These are phyloP conservation scores for Ramularia endophylla DNA, from an alignment of 2,329 filamentous ascomycete genomes.

Conservation along the genomic window DNA sequence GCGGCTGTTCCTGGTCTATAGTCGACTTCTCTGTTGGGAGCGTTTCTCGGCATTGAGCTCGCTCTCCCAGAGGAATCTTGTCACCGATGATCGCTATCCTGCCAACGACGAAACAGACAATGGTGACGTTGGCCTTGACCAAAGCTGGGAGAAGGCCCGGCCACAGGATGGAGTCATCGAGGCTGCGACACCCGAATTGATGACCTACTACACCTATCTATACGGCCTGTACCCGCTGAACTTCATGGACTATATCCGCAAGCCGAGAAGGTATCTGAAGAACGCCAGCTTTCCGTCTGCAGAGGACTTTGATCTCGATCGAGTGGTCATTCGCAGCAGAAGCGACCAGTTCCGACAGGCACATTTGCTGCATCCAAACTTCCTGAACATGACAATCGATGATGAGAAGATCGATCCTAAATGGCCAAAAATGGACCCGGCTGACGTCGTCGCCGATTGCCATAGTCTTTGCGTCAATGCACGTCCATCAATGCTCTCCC, in stretches of 20 bases:
- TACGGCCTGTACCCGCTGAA: conserved; percentile 82
- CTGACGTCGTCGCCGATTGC: conserved; percentile 74
- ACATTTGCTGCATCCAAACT: conserved; percentile 77
- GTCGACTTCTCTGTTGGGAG: conserved; percentile 74
- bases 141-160: conserved; percentile 59
- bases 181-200: conserved; percentile 58
- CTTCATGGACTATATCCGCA: conserved; percentile 79
- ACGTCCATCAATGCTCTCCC: conserved; percentile 37
- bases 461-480: conserved; percentile 58
- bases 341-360: conserved; percentile 68
- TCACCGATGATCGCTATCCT: conserved; percentile 31
- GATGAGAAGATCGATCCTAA: conserved; percentile 73
- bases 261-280: conserved; percentile 71
- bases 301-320: conserved; percentile 71
- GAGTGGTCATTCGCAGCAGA: conserved; percentile 67
- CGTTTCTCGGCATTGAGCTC: conserved; percentile 38
- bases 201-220: conserved; percentile 73
- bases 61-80: conserved; percentile 28
- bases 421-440: conserved; percentile 73
- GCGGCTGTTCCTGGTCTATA: conserved; percentile 75
- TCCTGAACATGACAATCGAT: conserved; percentile 72
- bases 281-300: conserved; percentile 63
- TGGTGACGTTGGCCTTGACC: conserved; percentile 30
- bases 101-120: conserved; percentile 36
- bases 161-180: conserved; percentile 59